Evolutionary conservation across 352 stramenopile species (phyloP), one percentile per base, ranked within the genome.

Genomic region (Thraustochytrium sp.): DNA sequence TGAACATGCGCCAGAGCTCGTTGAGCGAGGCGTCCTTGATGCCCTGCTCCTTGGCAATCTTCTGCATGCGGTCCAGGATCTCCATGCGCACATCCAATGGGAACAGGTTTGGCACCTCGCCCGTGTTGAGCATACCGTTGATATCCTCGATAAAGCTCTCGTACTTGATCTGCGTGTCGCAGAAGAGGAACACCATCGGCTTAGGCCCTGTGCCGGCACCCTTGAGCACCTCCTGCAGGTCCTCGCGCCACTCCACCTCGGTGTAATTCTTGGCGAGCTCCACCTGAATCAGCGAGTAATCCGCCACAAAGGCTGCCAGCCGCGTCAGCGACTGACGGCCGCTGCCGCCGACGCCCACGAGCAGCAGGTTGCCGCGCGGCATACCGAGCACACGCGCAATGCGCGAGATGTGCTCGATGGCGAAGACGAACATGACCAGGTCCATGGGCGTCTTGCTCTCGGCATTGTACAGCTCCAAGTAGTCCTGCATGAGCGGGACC

Each of bases 61-160:
- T 89, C 0, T 91, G 92, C 46, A 95, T 88, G 26, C 87, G 88
- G 82, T 97, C 93, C 76, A 92, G 96, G 40, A 98, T 94, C 1
- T 88, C 92, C 2, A 96, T 92, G 5, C 89, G 89, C 74, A 97
- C 94, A 85, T 98, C 94, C 76, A 94, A 94, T 0, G 93, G 91
- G 82, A 98, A 98, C 51, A 98, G 85, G 84, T 98, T 97, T 0
- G 94, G 94, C 36, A 98, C 96, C 85, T 98, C 94, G 31, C 94
- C 94, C 0, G 91, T 93, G 86, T 97, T 98, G 31, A 98, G 88
- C 90, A 98, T 97, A 87, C 97, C 97, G 87, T 97, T 98, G 82
- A 98, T 96, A 78, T 98, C 94, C 82, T 98, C 94, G 37, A 97
- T 92, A 82, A 98, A 97, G n/a, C 90, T 90, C 55, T 98, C 94